phyloP scores from a whole-genome alignment of 164 flowering plant genomes.

The Chimonanthus salicifolius region DNA sequence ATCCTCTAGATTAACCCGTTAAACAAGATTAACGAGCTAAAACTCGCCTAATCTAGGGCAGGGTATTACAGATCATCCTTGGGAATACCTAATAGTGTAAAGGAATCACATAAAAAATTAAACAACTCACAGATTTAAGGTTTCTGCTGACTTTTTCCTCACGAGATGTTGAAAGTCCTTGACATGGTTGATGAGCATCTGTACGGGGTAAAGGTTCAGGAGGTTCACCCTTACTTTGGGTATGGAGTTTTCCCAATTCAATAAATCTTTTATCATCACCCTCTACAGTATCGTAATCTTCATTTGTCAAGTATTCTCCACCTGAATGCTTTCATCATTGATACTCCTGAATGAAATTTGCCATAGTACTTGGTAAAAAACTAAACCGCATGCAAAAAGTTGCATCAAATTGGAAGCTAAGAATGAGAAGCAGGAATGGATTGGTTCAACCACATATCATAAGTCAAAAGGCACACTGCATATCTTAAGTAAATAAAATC shows the following conservation, averaged over 20 bases:
- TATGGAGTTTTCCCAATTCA: conserved; percentile 44
- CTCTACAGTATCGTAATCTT: conserved; percentile 43
- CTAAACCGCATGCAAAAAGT: neutral
- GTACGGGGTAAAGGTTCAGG: conserved; percentile 57
- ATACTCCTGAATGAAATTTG: conserved; percentile 26
- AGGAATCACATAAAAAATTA: neutral
- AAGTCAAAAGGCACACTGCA: too few species aligned
- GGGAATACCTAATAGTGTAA: neutral
- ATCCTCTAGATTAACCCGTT: too few species aligned
- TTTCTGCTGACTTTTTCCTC: conserved; percentile 82
- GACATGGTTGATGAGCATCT: conserved; percentile 69
- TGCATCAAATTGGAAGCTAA: too few species aligned
- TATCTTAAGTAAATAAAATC: too few species aligned
- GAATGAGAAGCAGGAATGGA: too few species aligned
- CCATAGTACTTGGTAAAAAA: neutral
- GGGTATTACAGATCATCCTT: neutral
- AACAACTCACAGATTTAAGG: conserved; percentile 69
- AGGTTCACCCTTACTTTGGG: conserved; percentile 50
- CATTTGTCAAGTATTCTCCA: conserved; percentile 23
- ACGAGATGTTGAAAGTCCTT: conserved; percentile 57
- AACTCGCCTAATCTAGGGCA: too few species aligned
- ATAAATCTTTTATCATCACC: conserved; percentile 41
- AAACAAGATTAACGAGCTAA: too few species aligned
- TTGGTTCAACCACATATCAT: too few species aligned
- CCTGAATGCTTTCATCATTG: conserved; percentile 38